Conservation (phyloP, 176 grass and related monocot genomes). For the Aegilops speltoides region DNA sequence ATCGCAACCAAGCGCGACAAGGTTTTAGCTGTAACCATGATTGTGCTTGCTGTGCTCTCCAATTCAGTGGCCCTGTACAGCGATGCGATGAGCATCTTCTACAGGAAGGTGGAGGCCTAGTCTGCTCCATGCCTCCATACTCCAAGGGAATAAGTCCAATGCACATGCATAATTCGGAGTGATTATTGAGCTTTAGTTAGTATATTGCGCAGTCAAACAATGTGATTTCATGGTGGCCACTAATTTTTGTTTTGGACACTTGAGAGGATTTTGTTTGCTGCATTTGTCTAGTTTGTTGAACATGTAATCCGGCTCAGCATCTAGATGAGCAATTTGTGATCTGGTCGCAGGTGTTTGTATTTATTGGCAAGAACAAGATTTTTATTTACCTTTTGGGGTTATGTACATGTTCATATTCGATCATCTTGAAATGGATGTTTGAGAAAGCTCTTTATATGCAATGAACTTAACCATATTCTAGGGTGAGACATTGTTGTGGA, state of each 20-base stretch:
- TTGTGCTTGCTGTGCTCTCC: conserved; percentile 66
- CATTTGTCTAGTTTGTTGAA: conserved; percentile 5
- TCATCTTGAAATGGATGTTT: neutral
- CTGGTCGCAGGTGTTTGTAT: neutral
- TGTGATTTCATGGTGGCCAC: conserved; percentile 26
- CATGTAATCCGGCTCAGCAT: conserved; percentile 11
- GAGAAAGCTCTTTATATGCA: neutral
- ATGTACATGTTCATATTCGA: neutral
- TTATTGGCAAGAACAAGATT: neutral
- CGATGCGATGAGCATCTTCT: conserved; percentile 51
- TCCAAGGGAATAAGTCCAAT: neutral
- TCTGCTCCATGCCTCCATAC: neutral
- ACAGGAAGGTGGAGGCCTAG: conserved; percentile 65
- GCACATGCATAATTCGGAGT: conserved; percentile 8
- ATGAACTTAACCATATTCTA: neutral
- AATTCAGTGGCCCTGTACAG: conserved; percentile 80
- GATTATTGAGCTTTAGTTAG: conserved; percentile 14
- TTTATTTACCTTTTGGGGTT: neutral
- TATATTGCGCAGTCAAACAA: neutral
- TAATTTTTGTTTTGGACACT: conserved; percentile 40
- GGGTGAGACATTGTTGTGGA: neutral
- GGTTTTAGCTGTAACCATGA: conserved; percentile 71
- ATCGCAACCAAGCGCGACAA: conserved; percentile 68
- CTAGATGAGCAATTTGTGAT: neutral
- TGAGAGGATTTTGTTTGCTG: conserved; percentile 10